These are phyloP conservation scores for Lasiodiplodia gonubiensis DNA, from an alignment of 2,329 filamentous ascomycete genomes.

Conservation along the genomic window DNA sequence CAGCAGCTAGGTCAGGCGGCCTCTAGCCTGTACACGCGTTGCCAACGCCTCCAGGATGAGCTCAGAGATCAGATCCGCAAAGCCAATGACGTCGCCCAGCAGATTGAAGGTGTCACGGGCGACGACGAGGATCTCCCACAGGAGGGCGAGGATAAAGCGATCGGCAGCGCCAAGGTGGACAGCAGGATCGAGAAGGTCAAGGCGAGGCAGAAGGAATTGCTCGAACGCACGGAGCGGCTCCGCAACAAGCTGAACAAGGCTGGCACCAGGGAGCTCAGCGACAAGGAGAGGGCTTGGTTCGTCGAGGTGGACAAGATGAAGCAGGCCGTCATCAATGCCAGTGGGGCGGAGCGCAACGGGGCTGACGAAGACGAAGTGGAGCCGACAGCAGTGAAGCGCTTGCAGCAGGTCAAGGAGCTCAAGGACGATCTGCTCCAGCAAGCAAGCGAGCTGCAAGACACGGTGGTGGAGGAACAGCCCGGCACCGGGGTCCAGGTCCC, in stretches of 20 bases:
- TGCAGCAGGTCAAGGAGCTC: slow-evolving; percentile 62
- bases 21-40: slow-evolving; percentile 74
- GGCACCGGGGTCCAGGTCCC: slow-evolving; percentile 37
- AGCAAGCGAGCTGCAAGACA: slow-evolving; percentile 33
- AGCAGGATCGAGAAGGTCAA: slow-evolving; percentile 62
- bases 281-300: slow-evolving; percentile 66
- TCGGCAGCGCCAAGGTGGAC: slow-evolving; percentile 64
- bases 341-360: slow-evolving; percentile 26
- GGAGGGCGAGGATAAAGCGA: slow-evolving; percentile 52
- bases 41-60: slow-evolving; percentile 70
- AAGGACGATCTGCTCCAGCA: slow-evolving; percentile 56
- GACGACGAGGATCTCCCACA: slow-evolving; percentile 57
- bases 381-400: slow-evolving; percentile 53
- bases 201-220: slow-evolving; percentile 62
- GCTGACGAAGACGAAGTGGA: slow-evolving; percentile 40
- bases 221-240: slow-evolving; percentile 65
- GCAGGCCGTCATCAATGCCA: slow-evolving; percentile 44
- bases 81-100: slow-evolving; percentile 67
- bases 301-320: slow-evolving; percentile 58
- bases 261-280: slow-evolving; percentile 58
- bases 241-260: slow-evolving; percentile 56
- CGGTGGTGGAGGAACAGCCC: slow-evolving; percentile 30
- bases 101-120: slow-evolving; percentile 70
- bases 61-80: slow-evolving; percentile 70
- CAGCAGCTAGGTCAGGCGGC: slow-evolving; percentile 71